phyloP scores from a whole-genome alignment of 176 grass and related monocot genomes.

The Microstegium vimineum region DNA sequence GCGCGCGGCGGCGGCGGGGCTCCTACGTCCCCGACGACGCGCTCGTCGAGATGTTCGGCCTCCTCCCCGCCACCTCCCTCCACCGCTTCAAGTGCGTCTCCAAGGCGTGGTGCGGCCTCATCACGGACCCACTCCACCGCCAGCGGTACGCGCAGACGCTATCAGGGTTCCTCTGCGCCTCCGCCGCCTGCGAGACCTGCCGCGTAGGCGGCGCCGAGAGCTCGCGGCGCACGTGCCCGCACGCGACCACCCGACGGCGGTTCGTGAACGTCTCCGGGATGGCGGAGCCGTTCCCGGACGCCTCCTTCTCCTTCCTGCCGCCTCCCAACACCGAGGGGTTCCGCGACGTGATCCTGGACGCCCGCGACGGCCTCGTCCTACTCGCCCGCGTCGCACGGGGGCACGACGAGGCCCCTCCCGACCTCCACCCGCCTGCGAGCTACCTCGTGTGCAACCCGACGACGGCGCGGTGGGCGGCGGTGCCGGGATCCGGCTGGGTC shows the following conservation, averaged over 20 bases:
- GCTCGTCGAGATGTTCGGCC: conserved; percentile 7
- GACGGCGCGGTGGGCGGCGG: neutral
- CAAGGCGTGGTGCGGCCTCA: neutral
- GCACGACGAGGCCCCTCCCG: neutral
- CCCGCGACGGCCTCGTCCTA: neutral
- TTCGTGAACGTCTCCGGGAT: conserved; percentile 15
- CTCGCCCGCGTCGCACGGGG: neutral
- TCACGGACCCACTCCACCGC: conserved; percentile 9
- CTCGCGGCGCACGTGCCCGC: neutral
- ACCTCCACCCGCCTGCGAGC: neutral
- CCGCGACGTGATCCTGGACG: conserved; percentile 6
- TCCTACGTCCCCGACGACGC: neutral
- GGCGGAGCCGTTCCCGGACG: conserved; percentile 8
- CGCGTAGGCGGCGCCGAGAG: neutral
- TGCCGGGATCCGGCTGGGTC: neutral
- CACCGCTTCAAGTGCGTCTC: conserved; percentile 20
- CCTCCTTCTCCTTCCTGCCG: neutral
- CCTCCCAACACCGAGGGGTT: neutral
- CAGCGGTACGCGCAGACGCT: neutral
- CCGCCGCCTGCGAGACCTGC: neutral
- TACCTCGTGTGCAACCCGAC: conserved; percentile 7
- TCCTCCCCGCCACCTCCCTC: neutral
- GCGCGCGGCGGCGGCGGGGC: neutral
- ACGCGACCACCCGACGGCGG: neutral
- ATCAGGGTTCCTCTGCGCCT: neutral